Evolutionary conservation across 331 rosid genomes (phyloP).

Genomic region (Malus hybrid): DNA sequence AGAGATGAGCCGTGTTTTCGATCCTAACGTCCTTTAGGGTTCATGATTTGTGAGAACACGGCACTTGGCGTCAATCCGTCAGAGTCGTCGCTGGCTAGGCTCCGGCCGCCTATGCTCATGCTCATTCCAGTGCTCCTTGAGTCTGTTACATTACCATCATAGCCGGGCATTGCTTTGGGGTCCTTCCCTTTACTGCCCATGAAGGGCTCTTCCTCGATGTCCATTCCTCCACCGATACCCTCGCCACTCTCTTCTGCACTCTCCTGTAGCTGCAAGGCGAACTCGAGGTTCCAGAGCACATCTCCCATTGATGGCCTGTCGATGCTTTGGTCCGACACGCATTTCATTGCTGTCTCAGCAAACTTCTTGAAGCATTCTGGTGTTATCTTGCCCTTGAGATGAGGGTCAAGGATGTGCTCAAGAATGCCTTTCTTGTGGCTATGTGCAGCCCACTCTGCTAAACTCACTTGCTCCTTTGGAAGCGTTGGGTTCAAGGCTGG

Average conservation of each 20-base stretch:
- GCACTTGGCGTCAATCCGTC: conserved; percentile 98
- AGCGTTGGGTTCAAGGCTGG: conserved; percentile 93
- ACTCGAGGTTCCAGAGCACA: conserved; percentile 97
- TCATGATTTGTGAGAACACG: conserved; percentile 99
- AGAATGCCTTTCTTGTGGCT: conserved; percentile 90
- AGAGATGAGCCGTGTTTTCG: neutral
- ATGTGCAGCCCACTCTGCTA: conserved; percentile 98
- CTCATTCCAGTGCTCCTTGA: conserved; percentile 92
- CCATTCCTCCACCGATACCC: conserved; percentile 32
- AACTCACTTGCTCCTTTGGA: conserved; percentile 93
- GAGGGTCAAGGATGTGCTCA: conserved; percentile 75
- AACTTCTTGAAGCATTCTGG: conserved; percentile 91
- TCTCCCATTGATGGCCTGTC: conserved; percentile 99
- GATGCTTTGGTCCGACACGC: conserved; percentile 89
- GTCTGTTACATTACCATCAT: conserved; percentile 65
- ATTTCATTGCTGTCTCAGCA: conserved; percentile 97
- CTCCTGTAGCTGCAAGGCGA: conserved; percentile 97
- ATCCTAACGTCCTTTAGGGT: conserved; percentile 93
- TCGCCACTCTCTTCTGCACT: conserved; percentile 89
- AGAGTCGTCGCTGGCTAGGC: conserved; percentile 94
- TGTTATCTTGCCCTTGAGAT: conserved; percentile 83
- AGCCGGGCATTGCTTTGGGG: conserved; percentile 27
- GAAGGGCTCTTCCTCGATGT: conserved; percentile 40
- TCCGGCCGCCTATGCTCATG: conserved; percentile 94
- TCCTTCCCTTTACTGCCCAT: conserved; percentile 56